Conservation (phyloP, 2,329 filamentous ascomycete species). For the Whalleya microplaca region DNA sequence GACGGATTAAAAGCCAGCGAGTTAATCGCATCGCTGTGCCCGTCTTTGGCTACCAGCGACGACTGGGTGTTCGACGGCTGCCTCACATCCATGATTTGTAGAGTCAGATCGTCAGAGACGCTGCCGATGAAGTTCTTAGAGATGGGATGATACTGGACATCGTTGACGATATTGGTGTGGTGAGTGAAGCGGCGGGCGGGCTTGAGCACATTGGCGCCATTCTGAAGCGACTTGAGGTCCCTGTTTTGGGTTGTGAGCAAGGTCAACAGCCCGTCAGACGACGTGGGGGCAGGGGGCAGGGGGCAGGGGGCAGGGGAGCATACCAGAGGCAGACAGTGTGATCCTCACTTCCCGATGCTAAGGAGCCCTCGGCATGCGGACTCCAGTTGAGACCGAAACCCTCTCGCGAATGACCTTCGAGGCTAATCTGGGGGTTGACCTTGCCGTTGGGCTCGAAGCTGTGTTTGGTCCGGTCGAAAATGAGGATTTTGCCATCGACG, state of each 20-base stretch:
- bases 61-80: slow-evolving; percentile 66
- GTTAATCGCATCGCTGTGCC: slow-evolving; percentile 92
- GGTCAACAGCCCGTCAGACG: background rate
- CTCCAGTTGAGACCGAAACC: slow-evolving; percentile 95
- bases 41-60: slow-evolving; percentile 69
- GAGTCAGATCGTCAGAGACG: slow-evolving; percentile 91
- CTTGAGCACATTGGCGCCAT: slow-evolving; percentile 70
- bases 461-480: slow-evolving; percentile 97
- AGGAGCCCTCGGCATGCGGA: slow-evolving; percentile 76
- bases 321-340: slow-evolving; percentile 90
- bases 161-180: slow-evolving; percentile 90
- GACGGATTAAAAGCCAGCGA: slow-evolving; percentile 93
- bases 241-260: slow-evolving; percentile 44
- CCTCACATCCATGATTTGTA: slow-evolving; percentile 90
- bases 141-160: slow-evolving; percentile 92
- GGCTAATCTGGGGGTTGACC: slow-evolving; percentile 80
- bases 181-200: slow-evolving; percentile 80
- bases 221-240: slow-evolving; percentile 79
- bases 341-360: slow-evolving; percentile 92
- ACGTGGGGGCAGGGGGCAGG: too few species aligned
- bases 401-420: slow-evolving; percentile 83
- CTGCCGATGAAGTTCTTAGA: slow-evolving; percentile 86
- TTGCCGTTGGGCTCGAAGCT: slow-evolving; percentile 73
- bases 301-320: slow-evolving; percentile 33
- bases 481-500: slow-evolving; percentile 82